These are phyloP conservation scores for Phragmites australis DNA, from an alignment of 176 grass and related monocot genomes.

Conservation along the genomic window DNA sequence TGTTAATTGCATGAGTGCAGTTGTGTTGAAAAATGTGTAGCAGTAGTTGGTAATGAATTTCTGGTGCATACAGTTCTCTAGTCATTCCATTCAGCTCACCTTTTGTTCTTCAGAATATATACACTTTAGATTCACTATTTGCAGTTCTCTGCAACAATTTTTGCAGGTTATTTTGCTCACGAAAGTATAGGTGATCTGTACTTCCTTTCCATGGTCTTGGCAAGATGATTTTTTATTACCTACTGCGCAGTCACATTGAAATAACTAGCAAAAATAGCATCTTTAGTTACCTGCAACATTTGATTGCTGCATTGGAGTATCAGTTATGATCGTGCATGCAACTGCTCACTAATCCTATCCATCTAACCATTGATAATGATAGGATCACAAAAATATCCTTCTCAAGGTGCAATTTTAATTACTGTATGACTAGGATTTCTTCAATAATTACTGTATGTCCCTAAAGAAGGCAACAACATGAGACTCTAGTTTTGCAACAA, in stretches of 20 bases:
- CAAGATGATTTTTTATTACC: background rate
- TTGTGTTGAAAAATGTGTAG: background rate
- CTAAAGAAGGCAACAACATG: background rate
- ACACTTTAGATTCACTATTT: background rate
- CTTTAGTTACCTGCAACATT: slow-evolving; percentile 5
- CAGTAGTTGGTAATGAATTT: background rate
- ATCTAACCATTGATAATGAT: slow-evolving; percentile 14
- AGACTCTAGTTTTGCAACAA: background rate
- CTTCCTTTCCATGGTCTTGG: background rate
- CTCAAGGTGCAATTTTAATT: background rate
- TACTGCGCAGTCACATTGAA: background rate
- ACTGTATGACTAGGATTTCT: background rate
- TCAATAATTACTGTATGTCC: background rate
- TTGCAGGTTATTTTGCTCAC: background rate
- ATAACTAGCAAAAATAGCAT: background rate
- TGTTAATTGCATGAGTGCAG: background rate
- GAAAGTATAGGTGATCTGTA: slow-evolving; percentile 16
- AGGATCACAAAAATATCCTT: background rate
- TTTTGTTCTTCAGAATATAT: background rate
- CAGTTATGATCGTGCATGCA: background rate
- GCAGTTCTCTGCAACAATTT: background rate
- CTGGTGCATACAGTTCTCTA: background rate
- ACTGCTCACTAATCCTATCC: slow-evolving; percentile 29
- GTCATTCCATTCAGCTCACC: background rate
- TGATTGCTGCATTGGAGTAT: background rate